A percentile compares a stretch with the other conserved stretches of the same genome.
Evolutionary conservation across 2,329 filamentous ascomycete species (phyloP).

Genomic region (Fusarium sp.): DNA sequence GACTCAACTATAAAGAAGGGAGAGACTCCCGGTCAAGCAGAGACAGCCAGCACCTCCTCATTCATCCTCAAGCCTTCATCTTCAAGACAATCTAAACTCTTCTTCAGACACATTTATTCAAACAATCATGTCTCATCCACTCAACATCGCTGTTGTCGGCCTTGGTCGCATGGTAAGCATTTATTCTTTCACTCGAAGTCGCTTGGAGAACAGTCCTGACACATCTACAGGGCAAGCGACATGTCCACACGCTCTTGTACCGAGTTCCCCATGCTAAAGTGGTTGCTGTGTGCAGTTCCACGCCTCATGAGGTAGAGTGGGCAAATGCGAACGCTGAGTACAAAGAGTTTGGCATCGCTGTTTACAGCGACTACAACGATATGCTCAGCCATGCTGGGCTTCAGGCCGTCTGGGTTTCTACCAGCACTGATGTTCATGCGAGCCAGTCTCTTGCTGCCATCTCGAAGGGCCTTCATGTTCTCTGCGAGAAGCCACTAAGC

Average conservation of each 20-base stretch:
- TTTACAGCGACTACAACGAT: conserved; percentile 28
- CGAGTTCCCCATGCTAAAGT: conserved; percentile 29
- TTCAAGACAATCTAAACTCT: rapidly evolving
- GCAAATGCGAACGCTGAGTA: conserved; percentile 24
- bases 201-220: background rate
- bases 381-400: conserved; percentile 32
- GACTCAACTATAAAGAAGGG: background rate
- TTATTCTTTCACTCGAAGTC: background rate
- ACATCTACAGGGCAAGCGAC: conserved; percentile 24
- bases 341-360: conserved; percentile 16
- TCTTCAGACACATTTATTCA: no score
- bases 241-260: conserved; percentile 27
- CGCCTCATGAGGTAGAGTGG: conserved; percentile 23
- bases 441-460: conserved; percentile 27
- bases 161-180: conserved; percentile 32
- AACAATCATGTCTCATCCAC: conserved; percentile 4
- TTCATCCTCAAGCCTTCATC: background rate
- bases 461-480: conserved; percentile 23
- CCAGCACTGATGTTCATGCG: conserved; percentile 31
- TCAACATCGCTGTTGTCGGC: conserved; percentile 34
- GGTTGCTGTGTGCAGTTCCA: conserved; percentile 25
- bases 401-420: conserved; percentile 34
- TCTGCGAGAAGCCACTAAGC: conserved; percentile 39
- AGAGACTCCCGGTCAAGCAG: background rate
- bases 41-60: background rate